Evolutionary conservation across 1,284 basidiomycete species (phyloP).

Genomic region (Athelia psychrophila): DNA sequence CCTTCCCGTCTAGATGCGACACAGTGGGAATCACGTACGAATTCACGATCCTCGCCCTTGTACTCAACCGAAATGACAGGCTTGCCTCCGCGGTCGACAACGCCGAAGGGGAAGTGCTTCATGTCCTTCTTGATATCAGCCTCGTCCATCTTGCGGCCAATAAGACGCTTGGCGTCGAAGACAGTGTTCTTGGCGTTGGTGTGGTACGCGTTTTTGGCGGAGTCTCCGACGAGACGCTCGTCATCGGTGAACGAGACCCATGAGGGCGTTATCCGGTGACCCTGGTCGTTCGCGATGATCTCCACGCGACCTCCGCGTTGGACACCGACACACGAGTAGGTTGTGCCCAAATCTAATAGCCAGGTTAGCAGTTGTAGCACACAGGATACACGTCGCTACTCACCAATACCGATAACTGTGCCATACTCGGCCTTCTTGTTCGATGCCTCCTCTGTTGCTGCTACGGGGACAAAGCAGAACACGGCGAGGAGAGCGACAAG

Average conservation of each 20-base stretch:
- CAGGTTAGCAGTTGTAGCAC: slow-evolving; percentile 16
- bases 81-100: slow-evolving; percentile 81
- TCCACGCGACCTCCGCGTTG: slow-evolving; percentile 92
- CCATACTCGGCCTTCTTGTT: slow-evolving; percentile 67
- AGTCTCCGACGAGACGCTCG: slow-evolving; percentile 87
- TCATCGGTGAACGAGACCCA: slow-evolving; percentile 92
- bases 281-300: slow-evolving; percentile 97
- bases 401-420: slow-evolving; percentile 94
- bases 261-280: slow-evolving; percentile 95
- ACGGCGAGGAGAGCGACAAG: slow-evolving; percentile 65
- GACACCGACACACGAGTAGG: slow-evolving; percentile 86
- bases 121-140: slow-evolving; percentile 77
- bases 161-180: slow-evolving; percentile 97
- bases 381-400: slow-evolving; percentile 24
- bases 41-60: slow-evolving; percentile 84
- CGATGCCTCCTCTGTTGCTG: slow-evolving; percentile 46
- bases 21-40: no score
- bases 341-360: slow-evolving; percentile 72
- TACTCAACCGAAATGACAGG: slow-evolving; percentile 85
- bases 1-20: no score
- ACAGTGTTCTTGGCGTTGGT: slow-evolving; percentile 93
- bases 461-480: slow-evolving; percentile 52
- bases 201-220: slow-evolving; percentile 78
- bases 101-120: slow-evolving; percentile 88
- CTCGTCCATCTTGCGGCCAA: slow-evolving; percentile 86